Conservation (phyloP, 768 basidiomycete species). For the Suillus sp. region DNA sequence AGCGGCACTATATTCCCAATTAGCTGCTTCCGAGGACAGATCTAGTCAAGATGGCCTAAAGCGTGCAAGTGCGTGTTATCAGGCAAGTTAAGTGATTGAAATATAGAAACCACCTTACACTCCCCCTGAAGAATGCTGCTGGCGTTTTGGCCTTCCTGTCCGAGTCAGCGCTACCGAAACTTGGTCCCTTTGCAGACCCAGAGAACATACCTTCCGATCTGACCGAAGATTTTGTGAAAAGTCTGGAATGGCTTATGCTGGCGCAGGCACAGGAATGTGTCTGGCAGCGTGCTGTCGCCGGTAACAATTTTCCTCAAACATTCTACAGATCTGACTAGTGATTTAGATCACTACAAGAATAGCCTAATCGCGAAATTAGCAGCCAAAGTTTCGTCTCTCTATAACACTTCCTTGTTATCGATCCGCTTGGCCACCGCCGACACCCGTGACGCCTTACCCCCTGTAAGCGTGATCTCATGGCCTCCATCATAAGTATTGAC, state of each 20-base stretch:
- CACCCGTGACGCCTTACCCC: conserved; percentile 52
- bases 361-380: conserved; percentile 83
- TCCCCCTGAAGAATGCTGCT: conserved; percentile 57
- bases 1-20: conserved; percentile 80
- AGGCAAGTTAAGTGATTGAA: conserved; percentile 44
- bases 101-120: conserved; percentile 2
- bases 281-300: conserved; percentile 90
- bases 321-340: conserved; percentile 1
- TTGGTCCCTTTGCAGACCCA: conserved; percentile 47
- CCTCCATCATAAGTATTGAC: conserved; percentile 15
- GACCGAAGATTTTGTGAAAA: conserved; percentile 55
- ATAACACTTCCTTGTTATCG: conserved; percentile 49
- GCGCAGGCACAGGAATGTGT: conserved; percentile 97
- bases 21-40: conserved; percentile 73
- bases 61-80: conserved; percentile 68
- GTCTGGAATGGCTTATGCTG: conserved; percentile 76
- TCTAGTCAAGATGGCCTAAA: conserved; percentile 80
- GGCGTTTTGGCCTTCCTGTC: conserved; percentile 68
- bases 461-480: conserved; percentile 41
- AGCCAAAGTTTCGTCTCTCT: conserved; percentile 70
- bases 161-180: conserved; percentile 53
- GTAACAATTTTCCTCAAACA: conserved; percentile 39
- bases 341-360: conserved; percentile 71
- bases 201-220: conserved; percentile 71
- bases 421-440: conserved; percentile 47